A percentile compares a stretch with the other conserved stretches of the same genome.
Conservation (phyloP, 2,329 filamentous ascomycete species). For the Aspergillus nomiae region DNA sequence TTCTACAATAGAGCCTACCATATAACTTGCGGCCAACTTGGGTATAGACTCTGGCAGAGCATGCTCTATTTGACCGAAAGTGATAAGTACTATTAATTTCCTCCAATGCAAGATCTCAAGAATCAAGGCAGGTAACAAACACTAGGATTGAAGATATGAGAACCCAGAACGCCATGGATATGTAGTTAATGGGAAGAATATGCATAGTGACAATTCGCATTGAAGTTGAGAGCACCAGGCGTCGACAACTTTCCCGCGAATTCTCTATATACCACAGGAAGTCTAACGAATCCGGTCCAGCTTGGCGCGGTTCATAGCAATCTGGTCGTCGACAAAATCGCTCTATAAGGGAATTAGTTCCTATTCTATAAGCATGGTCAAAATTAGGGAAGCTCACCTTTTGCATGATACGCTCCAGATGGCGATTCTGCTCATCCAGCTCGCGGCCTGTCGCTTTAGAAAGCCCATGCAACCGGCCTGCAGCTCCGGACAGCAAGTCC, state of each 20-base stretch:
- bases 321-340: conserved; percentile 79
- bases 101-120: conserved; percentile 5
- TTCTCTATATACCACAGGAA: background rate
- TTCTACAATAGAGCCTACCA: background rate
- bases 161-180: conserved; percentile 24
- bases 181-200: conserved; percentile 16
- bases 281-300: conserved; percentile 59
- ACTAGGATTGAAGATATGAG: background rate
- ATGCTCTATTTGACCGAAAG: background rate
- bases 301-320: conserved; percentile 74
- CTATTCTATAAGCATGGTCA: background rate
- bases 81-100: conserved; percentile 10
- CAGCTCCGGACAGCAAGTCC: conserved; percentile 61
- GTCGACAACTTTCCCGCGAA: conserved; percentile 12
- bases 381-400: conserved; percentile 61
- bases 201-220: conserved; percentile 13
- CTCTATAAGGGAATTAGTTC: conserved; percentile 56
- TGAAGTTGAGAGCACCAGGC: conserved; percentile 33
- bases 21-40: background rate
- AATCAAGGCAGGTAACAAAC: background rate
- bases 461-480: conserved; percentile 70
- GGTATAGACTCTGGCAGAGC: background rate
- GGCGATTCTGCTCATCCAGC: conserved; percentile 74
- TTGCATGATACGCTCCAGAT: conserved; percentile 73
- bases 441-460: conserved; percentile 74